Base-by-base conservation (phyloP, 2,329 filamentous ascomycete species). In the Apiospora koreana region DNA sequence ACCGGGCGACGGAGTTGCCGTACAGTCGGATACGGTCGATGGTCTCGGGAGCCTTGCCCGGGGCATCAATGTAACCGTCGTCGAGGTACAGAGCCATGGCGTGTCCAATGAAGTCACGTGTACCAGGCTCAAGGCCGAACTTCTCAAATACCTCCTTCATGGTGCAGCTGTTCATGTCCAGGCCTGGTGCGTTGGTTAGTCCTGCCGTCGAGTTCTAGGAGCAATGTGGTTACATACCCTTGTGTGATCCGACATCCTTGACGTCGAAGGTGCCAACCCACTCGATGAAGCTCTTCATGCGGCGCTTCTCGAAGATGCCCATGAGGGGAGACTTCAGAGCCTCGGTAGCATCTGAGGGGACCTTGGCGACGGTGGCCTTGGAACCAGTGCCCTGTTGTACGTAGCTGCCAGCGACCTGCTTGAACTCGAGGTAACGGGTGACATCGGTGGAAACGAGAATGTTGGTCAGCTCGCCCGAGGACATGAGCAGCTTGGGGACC, bases 91-190 rank as follows among this genome's bases (percentile, higher is more conserved):
- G 91, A 71, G 96, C 96, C 96, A 99, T 99, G 77, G 95, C 94
- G 83, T 99, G 96, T 74, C 96, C 96, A 77, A 98, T 93, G 81
- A 99, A 99, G 84, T 99, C 96, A 77, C 93, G 92, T 75, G 96
- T 99, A 71, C 90, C 88, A 28, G 92, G 80, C 85, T 99, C 96
- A 72, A 99, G 92, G 71, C 94, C 93, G 77, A 97, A 99, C 83
- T 98, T 98, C 85, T 98, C 95, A 80, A 97, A 99, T 46, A 99
- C 93, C n/a, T 98, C 95, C 87, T 94, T 97, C 95, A 98, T 97
- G 71, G 93, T 95, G 85, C 88, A 92, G 72, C 84, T 88, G 78
- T 87, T 86, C 73, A 99, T 86, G 82, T 96, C 91, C 75, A 98
- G 88, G 72, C 95, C 95, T 95, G 74, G 35, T 10, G 45, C 42